Conservation (phyloP, 768 basidiomycete species). For the Hypholoma sublateritium region DNA sequence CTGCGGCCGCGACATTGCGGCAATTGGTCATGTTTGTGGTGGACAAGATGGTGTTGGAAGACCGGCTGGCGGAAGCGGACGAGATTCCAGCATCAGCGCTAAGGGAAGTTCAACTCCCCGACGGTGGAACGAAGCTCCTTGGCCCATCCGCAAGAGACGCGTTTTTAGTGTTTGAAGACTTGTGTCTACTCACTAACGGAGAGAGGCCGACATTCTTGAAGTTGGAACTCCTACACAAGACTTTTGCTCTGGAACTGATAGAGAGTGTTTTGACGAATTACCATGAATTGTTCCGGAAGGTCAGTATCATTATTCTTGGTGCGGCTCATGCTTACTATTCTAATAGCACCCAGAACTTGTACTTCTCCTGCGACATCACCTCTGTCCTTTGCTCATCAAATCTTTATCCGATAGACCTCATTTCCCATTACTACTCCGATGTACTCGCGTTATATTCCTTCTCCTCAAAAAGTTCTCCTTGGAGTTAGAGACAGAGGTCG, state of each 20-base stretch:
- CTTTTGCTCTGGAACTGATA: constrained; percentile 95
- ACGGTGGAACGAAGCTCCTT: constrained; percentile 62
- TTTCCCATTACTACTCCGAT: constrained; percentile 88
- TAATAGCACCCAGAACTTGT: constrained; percentile 78
- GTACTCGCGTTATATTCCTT: constrained; percentile 91
- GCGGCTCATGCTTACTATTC: not conserved
- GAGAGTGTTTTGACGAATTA: constrained; percentile 96
- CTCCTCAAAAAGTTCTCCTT: constrained; percentile 87
- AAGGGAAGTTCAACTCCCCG: constrained; percentile 57
- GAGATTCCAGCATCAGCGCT: constrained; percentile 30
- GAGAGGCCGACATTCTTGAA: constrained; percentile 82
- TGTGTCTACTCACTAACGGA: constrained; percentile 84
- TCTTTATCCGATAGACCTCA: constrained; percentile 77
- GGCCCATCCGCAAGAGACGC: constrained; percentile 82
- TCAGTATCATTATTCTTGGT: constrained; percentile 26
- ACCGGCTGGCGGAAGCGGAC: constrained; percentile 41
- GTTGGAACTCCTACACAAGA: constrained; percentile 82
- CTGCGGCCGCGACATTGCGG: constrained; percentile 92
- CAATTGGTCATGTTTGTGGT: constrained; percentile 98
- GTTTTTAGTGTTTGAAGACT: constrained; percentile 87
- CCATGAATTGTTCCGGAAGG: constrained; percentile 81
- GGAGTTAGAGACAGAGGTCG: constrained; percentile 79
- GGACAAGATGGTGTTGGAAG: constrained; percentile 88
- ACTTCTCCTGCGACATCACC: constrained; percentile 83
- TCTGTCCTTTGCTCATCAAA: constrained; percentile 88